phyloP scores from a whole-genome alignment of 495 filamentous ascomycete species.

The Penicillium simplicissimum region DNA sequence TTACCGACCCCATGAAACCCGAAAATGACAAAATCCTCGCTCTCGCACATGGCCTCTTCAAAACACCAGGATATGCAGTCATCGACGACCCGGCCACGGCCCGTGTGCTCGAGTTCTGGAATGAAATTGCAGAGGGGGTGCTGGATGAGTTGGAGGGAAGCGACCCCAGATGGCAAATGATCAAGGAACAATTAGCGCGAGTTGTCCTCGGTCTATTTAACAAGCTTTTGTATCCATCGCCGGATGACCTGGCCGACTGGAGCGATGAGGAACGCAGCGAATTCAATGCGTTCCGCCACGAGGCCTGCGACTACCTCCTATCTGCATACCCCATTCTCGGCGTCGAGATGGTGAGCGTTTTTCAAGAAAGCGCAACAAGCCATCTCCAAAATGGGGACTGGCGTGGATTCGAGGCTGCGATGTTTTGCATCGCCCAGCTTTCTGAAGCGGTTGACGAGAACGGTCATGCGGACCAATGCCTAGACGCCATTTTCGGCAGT shows the following conservation, averaged over 20 bases:
- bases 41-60: constrained; percentile 62
- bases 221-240: constrained; percentile 39
- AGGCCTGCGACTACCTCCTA: constrained; percentile 79
- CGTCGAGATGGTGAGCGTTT: constrained; percentile 63
- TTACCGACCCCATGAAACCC: constrained; percentile 31
- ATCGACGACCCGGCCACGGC: constrained; percentile 77
- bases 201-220: constrained; percentile 41
- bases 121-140: constrained; percentile 45
- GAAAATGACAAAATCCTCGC: constrained; percentile 44
- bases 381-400: constrained; percentile 63
- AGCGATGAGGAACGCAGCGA: constrained; percentile 66
- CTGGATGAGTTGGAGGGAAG: constrained; percentile 35
- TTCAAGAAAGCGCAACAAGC: constrained; percentile 62
- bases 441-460: constrained; percentile 74
- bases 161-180: constrained; percentile 25
- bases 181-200: constrained; percentile 40
- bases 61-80: constrained; percentile 69
- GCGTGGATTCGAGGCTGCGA: constrained; percentile 75
- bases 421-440: constrained; percentile 76
- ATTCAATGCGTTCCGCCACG: constrained; percentile 77
- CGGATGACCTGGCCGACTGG: constrained; percentile 54
- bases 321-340: constrained; percentile 73
- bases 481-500: constrained; percentile 74
- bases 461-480: constrained; percentile 60
- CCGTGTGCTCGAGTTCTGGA: constrained; percentile 84